A percentile compares a stretch with the other conserved stretches of the same genome.
These are phyloP conservation scores for Maudiozyma turicensis DNA, from an alignment of 805 yeast species.

Conservation along the genomic window DNA sequence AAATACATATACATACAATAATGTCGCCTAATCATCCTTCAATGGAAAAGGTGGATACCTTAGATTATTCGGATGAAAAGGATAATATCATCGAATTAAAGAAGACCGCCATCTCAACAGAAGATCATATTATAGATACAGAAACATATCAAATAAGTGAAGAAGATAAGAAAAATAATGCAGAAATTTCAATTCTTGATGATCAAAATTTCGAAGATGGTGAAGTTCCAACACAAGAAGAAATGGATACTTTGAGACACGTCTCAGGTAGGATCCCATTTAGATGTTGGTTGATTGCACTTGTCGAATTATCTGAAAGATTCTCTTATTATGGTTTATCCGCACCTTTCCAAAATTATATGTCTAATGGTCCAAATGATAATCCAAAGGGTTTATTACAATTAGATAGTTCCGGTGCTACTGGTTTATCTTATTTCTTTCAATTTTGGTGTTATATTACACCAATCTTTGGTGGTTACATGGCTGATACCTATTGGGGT, in stretches of 20 bases:
- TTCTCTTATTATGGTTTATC: conserved; percentile 72
- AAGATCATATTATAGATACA: conserved; percentile 2
- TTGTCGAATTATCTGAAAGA: conserved; percentile 74
- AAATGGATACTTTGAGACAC: conserved; percentile 21
- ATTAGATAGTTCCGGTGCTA: conserved; percentile 53
- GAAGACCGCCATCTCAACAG: neutral
- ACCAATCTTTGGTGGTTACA: conserved; percentile 66
- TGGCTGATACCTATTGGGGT: conserved; percentile 69
- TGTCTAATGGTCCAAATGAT: conserved; percentile 45
- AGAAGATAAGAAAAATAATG: neutral
- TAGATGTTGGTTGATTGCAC: conserved; percentile 41
- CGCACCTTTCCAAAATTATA: conserved; percentile 70
- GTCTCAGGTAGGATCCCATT: conserved; percentile 39
- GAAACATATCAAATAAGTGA: conserved; percentile 3
- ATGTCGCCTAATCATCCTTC: neutral
- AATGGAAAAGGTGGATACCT: neutral
- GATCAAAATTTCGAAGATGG: conserved; percentile 81
- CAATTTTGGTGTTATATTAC: conserved; percentile 79
- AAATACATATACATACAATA: neutral
- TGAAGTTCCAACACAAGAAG: conserved; percentile 26
- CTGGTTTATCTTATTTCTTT: conserved; percentile 63
- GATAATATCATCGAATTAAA: conserved; percentile 2
- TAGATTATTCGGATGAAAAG: conserved; percentile 1
- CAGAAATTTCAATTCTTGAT: conserved; percentile 22
- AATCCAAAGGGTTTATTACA: conserved; percentile 46